These are phyloP conservation scores for Mycena vulgaris DNA, from an alignment of 768 basidiomycete genomes.

Conservation along the genomic window DNA sequence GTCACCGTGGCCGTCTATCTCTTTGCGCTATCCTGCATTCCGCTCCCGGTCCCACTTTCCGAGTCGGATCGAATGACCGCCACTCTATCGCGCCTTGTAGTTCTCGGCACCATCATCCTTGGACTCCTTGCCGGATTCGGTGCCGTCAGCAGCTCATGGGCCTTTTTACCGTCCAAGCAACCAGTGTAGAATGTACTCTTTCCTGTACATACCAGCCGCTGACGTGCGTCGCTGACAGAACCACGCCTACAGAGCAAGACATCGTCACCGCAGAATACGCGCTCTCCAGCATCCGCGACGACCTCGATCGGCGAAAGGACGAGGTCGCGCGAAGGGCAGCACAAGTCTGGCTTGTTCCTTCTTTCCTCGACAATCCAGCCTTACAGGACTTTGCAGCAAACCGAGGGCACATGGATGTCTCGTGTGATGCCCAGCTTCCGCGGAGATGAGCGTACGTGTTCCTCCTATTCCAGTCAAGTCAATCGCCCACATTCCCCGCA, in stretches of 20 bases:
- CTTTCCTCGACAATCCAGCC: not conserved
- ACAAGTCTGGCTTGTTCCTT: conserved; percentile 25
- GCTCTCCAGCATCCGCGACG: conserved; percentile 71
- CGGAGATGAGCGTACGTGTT: conserved; percentile 57
- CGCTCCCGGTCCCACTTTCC: conserved; percentile 69
- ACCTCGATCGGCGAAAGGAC: conserved; percentile 60
- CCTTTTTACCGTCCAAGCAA: conserved; percentile 61
- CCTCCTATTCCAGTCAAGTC: not conserved
- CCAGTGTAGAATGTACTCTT: conserved; percentile 38
- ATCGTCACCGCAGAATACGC: conserved; percentile 71
- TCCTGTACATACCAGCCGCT: not conserved
- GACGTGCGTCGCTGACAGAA: conserved; percentile 41
- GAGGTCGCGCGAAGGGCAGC: conserved; percentile 50
- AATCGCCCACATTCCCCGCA: conserved; percentile 32
- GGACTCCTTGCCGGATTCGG: conserved; percentile 87
- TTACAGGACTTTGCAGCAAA: conserved; percentile 23
- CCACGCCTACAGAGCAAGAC: conserved; percentile 64
- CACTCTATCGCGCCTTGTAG: conserved; percentile 74
- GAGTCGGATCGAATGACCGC: conserved; percentile 61
- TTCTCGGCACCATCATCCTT: conserved; percentile 85
- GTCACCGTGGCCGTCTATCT: conserved; percentile 71
- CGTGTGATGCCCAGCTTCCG: conserved; percentile 67
- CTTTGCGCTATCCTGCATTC: conserved; percentile 75
- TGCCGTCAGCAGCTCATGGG: conserved; percentile 78
- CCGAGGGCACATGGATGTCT: conserved; percentile 62